Conservation (phyloP, 495 filamentous ascomycete genomes). For the Neurospora hispaniola region DNA sequence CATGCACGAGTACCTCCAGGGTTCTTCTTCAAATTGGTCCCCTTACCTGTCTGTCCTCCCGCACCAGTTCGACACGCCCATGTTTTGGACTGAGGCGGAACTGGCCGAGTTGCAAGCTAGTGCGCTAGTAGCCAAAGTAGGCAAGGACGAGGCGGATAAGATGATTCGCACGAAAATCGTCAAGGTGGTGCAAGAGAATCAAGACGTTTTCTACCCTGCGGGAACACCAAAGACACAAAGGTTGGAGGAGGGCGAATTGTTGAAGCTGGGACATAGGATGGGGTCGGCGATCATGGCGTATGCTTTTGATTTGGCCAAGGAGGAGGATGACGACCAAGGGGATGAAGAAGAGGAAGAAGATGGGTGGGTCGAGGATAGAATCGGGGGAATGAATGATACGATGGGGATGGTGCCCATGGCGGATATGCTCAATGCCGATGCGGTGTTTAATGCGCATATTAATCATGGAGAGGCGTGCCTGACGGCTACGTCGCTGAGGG, state of each 20-base stretch:
- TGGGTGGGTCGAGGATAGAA: conserved; percentile 54
- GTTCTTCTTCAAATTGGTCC: conserved; percentile 56
- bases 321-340: conserved; percentile 36
- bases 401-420: conserved; percentile 91
- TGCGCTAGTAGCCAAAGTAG: conserved; percentile 67
- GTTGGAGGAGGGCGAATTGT: conserved; percentile 37
- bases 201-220: conserved; percentile 37
- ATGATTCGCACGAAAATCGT: conserved; percentile 54
- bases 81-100: conserved; percentile 77
- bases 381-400: conserved; percentile 39
- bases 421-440: conserved; percentile 87
- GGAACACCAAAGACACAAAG: conserved; percentile 12
- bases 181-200: conserved; percentile 39
- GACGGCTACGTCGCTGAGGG: conserved; percentile 54
- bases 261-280: conserved; percentile 62
- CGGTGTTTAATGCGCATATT: conserved; percentile 67
- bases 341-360: conserved; percentile 47
- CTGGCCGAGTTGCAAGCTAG: conserved; percentile 66
- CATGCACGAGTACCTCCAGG: conserved; percentile 62
- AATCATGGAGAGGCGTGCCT: conserved; percentile 57
- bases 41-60: conserved; percentile 79
- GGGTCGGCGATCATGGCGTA: conserved; percentile 89
- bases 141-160: conserved; percentile 57
- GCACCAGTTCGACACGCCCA: conserved; percentile 68
- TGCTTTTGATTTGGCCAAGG: conserved; percentile 69